Evolutionary conservation across 805 yeast species (phyloP), one percentile per base, ranked within the genome.

Genomic region (Kodamaea kaohsiungensis): DNA sequence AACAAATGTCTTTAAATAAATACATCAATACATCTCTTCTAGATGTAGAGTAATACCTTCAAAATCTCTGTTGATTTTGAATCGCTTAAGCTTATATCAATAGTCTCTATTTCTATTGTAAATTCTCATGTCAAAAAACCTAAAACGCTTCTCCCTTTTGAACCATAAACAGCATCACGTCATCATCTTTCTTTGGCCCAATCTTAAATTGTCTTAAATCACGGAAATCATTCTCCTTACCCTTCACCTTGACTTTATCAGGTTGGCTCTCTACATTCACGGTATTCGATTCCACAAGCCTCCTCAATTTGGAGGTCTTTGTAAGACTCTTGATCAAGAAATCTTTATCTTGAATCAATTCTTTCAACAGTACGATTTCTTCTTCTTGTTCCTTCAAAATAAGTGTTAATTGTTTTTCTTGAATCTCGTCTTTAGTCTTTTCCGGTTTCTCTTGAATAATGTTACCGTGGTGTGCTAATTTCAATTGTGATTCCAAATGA

Each of bases 261-360:
- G 18, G 16, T 30, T 13, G 13, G 7, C 13, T 30, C 37, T 46
- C 50, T 6, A 27, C 18, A 46, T 59, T 66, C 3, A 56, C 47
- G 9, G 67, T 52, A 53, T 65, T 71, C 12, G 75, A 66, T 42
- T 74, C 79, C 8, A 75, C 78, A 33, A 76, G 59, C 49, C 78
- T 64, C 35, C 92, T 78, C 35, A 87, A 77, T 61, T 85, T 79
- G 37, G 83, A 78, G 2, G 89, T 82, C 46, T 87, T 83, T 37
- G 86, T 83, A 53, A 91, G 72, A 1, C 93, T 91, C 56, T 81
- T 83, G 54, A 91, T 88, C 58, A 91, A 86, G 46, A 85, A 84
- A 60, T 91, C 96, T 67, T 91, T 91, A 58, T 88, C 89, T 46
- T 80, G 78, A 39, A 89, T 63, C 45, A 81, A 76, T 49, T 83